Base-by-base conservation (phyloP, 2,329 filamentous ascomycete species). In the Daldinia eschscholtzii region DNA sequence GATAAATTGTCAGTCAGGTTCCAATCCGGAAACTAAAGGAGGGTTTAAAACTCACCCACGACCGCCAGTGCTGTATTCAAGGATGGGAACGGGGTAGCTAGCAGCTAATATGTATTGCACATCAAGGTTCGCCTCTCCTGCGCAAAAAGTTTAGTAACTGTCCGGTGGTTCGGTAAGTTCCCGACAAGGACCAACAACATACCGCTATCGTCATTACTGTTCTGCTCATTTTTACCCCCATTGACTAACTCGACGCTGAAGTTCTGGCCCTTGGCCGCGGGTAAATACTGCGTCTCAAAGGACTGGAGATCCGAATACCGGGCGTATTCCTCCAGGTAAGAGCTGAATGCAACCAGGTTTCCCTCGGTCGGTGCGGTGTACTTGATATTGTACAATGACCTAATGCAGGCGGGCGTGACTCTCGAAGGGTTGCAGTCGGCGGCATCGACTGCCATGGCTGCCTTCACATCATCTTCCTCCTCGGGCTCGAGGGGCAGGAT, bases 121-220 rank as follows among this genome's bases (percentile, higher is more conserved):
- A 74, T 92, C 89, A 12, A 92, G 81, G 68, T 89, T 90, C 18
- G 88, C 90, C 77, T 92, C 90, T 4, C 77, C 78, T 79, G 18
- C 61, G 50, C 20, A 62, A 4, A 23, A 12, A 9, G 18, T 60
- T 74, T 61, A 71, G 71, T 41, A 59, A 50, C 26, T 15, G 7
- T 67, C 41, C 63, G 60, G 20, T 15, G 30, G 53, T 59, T 30
- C 9, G 42, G 28, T 10, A 18, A 18, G 28, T 30, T 6, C 13
- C 26, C 35, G n/a, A 65, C 1, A 55, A 39, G 41, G 13, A 30
- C 6, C 7, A 37, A 20, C 20, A 18, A 70, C 74, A 65, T 74
- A 75, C 75, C 75, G 30, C 75, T 85, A 70, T 80, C 76, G 6
- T 76, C 75, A 5, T 75, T 76, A 10, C 81, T 77, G 73, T 80